Evolutionary conservation across 2,329 filamentous ascomycete species (phyloP).

Genomic region (Monosporascus cannonballus): DNA sequence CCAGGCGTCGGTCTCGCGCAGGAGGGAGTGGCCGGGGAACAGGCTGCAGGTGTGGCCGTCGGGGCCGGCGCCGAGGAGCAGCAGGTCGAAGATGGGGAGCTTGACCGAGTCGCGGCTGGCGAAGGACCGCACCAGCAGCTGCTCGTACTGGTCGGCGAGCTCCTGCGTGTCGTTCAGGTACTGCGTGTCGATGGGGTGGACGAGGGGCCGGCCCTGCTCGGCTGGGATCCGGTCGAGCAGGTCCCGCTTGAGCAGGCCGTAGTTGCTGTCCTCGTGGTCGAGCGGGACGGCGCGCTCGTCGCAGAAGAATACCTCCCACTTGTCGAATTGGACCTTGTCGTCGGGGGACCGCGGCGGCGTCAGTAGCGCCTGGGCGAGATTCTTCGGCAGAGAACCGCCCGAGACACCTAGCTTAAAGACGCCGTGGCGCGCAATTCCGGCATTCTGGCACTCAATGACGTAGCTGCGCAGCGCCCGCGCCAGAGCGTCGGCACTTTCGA

Average conservation of each 20-base stretch:
- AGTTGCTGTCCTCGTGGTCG: constrained; percentile 91
- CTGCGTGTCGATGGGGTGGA: constrained; percentile 68
- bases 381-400: constrained; percentile 86
- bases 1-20: constrained; percentile 86
- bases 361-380: constrained; percentile 78
- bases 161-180: constrained; percentile 76
- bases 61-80: constrained; percentile 88
- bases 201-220: constrained; percentile 57
- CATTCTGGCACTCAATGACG: constrained; percentile 74
- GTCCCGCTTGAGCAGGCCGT: constrained; percentile 79
- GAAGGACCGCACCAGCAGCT: constrained; percentile 77
- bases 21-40: constrained; percentile 82
- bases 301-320: constrained; percentile 98
- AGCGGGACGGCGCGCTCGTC: constrained; percentile 94
- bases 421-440: constrained; percentile 72
- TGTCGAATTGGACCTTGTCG: constrained; percentile 68
- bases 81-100: constrained; percentile 88
- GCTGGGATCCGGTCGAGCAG: constrained; percentile 81
- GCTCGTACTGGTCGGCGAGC: constrained; percentile 89
- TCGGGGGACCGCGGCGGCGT: constrained; percentile 41
- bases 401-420: constrained; percentile 90
- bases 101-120: constrained; percentile 90
- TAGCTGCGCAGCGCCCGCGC: constrained; percentile 75
- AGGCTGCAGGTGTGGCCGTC: constrained; percentile 97
- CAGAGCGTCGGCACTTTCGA: constrained; percentile 62